Evolutionary conservation across 164 flowering plant genomes (phyloP), one percentile per base, ranked within the genome.

Genomic region (Buxus sempervirens): DNA sequence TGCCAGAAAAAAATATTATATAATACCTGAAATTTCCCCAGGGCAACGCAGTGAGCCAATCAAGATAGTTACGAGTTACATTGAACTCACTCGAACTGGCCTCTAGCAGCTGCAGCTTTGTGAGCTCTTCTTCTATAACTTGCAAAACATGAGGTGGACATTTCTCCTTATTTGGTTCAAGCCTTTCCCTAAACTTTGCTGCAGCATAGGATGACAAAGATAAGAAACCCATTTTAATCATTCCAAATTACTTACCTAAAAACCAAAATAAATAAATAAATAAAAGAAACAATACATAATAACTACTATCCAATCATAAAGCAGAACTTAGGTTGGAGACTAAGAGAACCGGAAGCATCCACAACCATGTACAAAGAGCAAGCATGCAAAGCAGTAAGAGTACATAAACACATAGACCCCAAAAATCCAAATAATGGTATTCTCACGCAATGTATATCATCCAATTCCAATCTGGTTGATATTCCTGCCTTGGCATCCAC

Each of bases 1-100:
- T 48, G 20, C 28, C 67, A 49, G 25, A 53, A 4, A 1, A 62
- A 72, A 42, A 23, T 21, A 60, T 9, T 27, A 23, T 58, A 58
- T 58, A 73, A 70, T 60, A 93, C 99, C 99, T 96, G 83, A 93
- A 90, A 76, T 79, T 86, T 70, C 98, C 98, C 98, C 98, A 96
- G 55, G 99, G 99, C 76, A 96, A 77, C 26, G 88, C 90, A 53
- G 98, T 96, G 80, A 96, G 83, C 99, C 99, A 96, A 79, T 96
- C 99, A 55, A 93, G 90, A 81, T 96, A 96, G 73, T 91, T 96
- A 63, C 99, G 94, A 61, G 99, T 96, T 0, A 96, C 99, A 81
- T 90, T 96, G 72, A 96, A 96, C 79, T 96, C 99, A 79, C 99
- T 96, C 2, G 98, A 96, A 78, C 97, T 96, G 64, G 99, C 95